Conservation (phyloP, 2,329 filamentous ascomycete species). For the Cladosporium sp. region DNA sequence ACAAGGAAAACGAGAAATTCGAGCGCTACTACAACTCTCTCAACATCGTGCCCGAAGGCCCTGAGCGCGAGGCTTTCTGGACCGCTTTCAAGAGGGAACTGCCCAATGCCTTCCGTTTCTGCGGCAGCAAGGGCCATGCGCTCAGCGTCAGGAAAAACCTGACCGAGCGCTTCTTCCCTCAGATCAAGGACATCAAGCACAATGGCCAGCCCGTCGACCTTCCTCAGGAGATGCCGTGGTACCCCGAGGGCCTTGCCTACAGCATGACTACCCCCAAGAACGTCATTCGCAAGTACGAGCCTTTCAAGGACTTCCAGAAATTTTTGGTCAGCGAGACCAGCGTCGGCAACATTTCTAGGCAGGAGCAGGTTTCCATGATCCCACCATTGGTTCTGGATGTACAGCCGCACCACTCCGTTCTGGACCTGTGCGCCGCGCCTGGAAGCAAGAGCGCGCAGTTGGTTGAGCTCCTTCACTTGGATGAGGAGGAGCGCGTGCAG, state of each 20-base stretch:
- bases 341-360: constrained; percentile 94
- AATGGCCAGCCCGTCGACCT: constrained; percentile 80
- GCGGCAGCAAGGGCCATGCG: constrained; percentile 93
- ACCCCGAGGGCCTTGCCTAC: constrained; percentile 92
- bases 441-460: constrained; percentile 96
- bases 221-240: constrained; percentile 81
- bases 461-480: constrained; percentile 87
- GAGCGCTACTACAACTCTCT: constrained; percentile 82
- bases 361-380: constrained; percentile 99
- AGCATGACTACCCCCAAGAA: constrained; percentile 98
- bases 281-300: constrained; percentile 86
- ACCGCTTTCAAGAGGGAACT: constrained; percentile 74
- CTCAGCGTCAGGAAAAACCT: constrained; percentile 85
- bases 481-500: constrained; percentile 81
- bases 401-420: constrained; percentile 82
- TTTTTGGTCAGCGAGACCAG: constrained; percentile 97
- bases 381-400: constrained; percentile 91
- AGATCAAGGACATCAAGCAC: constrained; percentile 78
- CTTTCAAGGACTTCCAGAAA: constrained; percentile 93
- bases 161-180: constrained; percentile 81
- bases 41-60: constrained; percentile 65
- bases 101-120: constrained; percentile 97
- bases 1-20: constrained; percentile 78
- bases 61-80: constrained; percentile 82
- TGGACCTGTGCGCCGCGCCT: constrained; percentile 95